A percentile compares a stretch with the other conserved stretches of the same genome.
These are phyloP conservation scores for Wickerhamiella kurtzmanii DNA, from an alignment of 805 yeast species.

Conservation along the genomic window DNA sequence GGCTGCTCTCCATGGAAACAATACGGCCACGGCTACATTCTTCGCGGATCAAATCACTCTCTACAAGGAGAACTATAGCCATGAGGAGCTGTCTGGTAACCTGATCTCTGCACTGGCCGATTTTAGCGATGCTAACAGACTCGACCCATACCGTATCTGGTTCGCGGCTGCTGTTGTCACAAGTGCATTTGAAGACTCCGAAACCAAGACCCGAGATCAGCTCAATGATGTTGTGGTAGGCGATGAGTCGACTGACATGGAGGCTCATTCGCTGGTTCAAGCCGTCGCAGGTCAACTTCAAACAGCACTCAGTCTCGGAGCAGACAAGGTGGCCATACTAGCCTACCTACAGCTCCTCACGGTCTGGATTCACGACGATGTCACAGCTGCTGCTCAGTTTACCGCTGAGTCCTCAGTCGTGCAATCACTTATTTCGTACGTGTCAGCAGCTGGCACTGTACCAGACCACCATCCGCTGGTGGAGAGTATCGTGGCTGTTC, in stretches of 20 bases:
- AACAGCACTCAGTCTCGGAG: constrained; percentile 40
- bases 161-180: constrained; percentile 59
- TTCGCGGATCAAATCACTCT: constrained; percentile 48
- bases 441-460: constrained; percentile 31
- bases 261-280: constrained; percentile 54
- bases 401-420: constrained; percentile 52
- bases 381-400: constrained; percentile 61
- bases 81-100: constrained; percentile 31
- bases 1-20: constrained; percentile 54
- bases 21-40: constrained; percentile 47
- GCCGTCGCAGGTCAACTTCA: constrained; percentile 65
- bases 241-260: constrained; percentile 40
- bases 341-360: constrained; percentile 66
- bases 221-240: constrained; percentile 41
- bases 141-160: constrained; percentile 83
- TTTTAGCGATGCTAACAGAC: constrained; percentile 53
- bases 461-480: constrained; percentile 41
- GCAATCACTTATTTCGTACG: constrained; percentile 52
- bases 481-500: constrained; percentile 57
- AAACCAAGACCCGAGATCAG: constrained; percentile 17
- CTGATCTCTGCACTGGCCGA: constrained; percentile 59
- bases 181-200: constrained; percentile 37
- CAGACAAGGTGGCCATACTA: constrained; percentile 62
- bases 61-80: constrained; percentile 24
- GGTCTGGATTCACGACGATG: constrained; percentile 67